Evolutionary conservation across 306 rosid genomes (phyloP).

Genomic region (Nissolia schottii): DNA sequence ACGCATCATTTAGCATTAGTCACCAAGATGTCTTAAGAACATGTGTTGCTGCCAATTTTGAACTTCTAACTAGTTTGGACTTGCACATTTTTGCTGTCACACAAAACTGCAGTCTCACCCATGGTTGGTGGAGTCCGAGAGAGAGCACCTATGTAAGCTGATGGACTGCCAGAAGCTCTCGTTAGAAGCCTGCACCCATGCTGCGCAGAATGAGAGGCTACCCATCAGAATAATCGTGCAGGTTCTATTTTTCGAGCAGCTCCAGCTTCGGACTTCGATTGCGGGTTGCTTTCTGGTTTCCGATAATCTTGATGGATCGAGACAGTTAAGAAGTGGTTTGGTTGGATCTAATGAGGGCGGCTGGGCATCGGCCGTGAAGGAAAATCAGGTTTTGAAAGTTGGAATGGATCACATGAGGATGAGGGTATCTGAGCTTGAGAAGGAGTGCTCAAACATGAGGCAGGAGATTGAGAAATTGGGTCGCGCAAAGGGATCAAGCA

Average conservation of each 20-base stretch:
- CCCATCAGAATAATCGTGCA: constrained; percentile 93
- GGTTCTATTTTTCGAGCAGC: constrained; percentile 98
- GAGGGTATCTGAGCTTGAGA: constrained; percentile 97
- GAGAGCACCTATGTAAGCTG: constrained; percentile 87
- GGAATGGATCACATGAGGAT: constrained; percentile 98
- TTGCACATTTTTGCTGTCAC: constrained; percentile 22
- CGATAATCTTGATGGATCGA: constrained; percentile 85
- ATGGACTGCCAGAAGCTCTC: constrained; percentile 99
- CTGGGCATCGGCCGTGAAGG: constrained; percentile 90
- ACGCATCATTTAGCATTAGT: neutral
- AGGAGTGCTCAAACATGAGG: constrained; percentile 93
- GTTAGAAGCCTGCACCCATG: constrained; percentile 97
- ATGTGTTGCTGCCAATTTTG: neutral
- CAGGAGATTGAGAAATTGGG: constrained; percentile 93
- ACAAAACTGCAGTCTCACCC: constrained; percentile 82
- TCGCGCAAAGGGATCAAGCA: constrained; percentile 48
- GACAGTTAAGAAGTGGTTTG: constrained; percentile 81
- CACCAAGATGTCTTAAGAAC: neutral
- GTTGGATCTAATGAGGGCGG: constrained; percentile 79
- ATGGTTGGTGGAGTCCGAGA: constrained; percentile 89
- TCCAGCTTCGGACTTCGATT: constrained; percentile 91
- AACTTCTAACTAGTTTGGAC: constrained; percentile 8
- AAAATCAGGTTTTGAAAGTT: constrained; percentile 92
- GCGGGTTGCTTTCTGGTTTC: constrained; percentile 94
- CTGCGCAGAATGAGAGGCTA: constrained; percentile 93